Evolutionary conservation across 179 eudicot genomes (phyloP), one percentile per base, ranked within the genome.

Genomic region (Spergularia azorica): DNA sequence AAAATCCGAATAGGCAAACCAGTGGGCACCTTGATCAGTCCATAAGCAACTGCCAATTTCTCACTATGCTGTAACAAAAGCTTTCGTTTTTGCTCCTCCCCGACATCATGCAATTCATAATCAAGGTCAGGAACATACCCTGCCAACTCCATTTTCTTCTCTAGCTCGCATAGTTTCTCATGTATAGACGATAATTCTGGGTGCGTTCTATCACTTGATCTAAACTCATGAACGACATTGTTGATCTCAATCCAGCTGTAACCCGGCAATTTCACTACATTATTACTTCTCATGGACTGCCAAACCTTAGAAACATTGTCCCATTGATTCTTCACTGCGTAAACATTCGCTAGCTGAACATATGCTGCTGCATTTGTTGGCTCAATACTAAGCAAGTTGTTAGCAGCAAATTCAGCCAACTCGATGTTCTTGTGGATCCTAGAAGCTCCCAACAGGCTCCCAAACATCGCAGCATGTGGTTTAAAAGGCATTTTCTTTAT

Each of bases 311-410:
- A 86, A 66, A 90, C 98, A 63, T 79, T 20, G 39, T 90, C 92
- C 98, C 97, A 94, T 56, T 60, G 83, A 21, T 83, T 90, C 67
- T 75, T 84, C 0, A 86, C 81, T 11, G 96, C 94, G 62, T 92
- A 92, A 43, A 89, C 85, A 61, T 94, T 92, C 20, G 97, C 91
- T 18, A 94, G 87, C 72, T 92, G 98, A 43, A 94, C 94, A 76
- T 90, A 94, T 58, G 85, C 89, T 15, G 87, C 90, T 18, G 87
- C 88, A 78, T 83, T 88, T 13, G 67, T 61, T 2, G 96, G 96
- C 51, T 90, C 95, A 64, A 88, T 81, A 39, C 61, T 75, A 72
- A 94, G 88, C 87, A 94, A 81, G 38, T 87, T 86, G 62, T 71
- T 82, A 12, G 92, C 94, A 77, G 98, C 97, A 80, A 84, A 92